Conservation (phyloP, 1,284 basidiomycete species). For the Cryptococcus sp. region DNA sequence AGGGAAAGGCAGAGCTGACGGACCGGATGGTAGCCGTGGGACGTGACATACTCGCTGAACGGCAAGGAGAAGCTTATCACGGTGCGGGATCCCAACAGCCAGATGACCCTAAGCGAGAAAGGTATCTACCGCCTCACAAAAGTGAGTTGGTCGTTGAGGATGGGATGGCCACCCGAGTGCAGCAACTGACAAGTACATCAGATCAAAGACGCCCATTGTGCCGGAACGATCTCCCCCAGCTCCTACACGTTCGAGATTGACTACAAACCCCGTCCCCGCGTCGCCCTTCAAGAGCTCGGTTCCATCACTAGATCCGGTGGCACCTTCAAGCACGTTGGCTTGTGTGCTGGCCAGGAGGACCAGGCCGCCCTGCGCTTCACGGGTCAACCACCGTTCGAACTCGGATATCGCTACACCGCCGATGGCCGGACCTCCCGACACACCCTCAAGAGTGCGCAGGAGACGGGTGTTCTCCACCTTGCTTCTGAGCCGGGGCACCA, state of each 20-base stretch:
- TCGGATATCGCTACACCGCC: conserved; percentile 52
- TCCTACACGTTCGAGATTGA: conserved; percentile 67
- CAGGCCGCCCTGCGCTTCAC: conserved; percentile 74
- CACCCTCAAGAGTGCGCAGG: conserved; percentile 80
- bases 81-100: conserved; percentile 65
- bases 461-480: conserved; percentile 75
- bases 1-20: conserved; percentile 2
- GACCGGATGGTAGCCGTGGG: conserved; percentile 66
- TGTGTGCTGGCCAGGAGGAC: conserved; percentile 77
- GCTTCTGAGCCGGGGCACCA: conserved; percentile 75
- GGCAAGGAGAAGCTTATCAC: conserved; percentile 55
- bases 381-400: conserved; percentile 81
- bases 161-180: background rate
- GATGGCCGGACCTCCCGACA: conserved; percentile 59
- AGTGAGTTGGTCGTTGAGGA: conserved; percentile 53
- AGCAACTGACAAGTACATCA: conserved; percentile 35
- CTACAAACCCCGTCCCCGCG: conserved; percentile 55
- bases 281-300: conserved; percentile 48
- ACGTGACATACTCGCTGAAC: conserved; percentile 65
- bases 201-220: conserved; percentile 79
- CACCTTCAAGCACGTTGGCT: conserved; percentile 61
- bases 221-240: conserved; percentile 63
- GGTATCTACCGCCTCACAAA: conserved; percentile 73
- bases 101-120: conserved; percentile 63
- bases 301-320: conserved; percentile 62